phyloP scores from a whole-genome alignment of 805 yeast genomes.

The Wickerhamomyces strasburgensis region DNA sequence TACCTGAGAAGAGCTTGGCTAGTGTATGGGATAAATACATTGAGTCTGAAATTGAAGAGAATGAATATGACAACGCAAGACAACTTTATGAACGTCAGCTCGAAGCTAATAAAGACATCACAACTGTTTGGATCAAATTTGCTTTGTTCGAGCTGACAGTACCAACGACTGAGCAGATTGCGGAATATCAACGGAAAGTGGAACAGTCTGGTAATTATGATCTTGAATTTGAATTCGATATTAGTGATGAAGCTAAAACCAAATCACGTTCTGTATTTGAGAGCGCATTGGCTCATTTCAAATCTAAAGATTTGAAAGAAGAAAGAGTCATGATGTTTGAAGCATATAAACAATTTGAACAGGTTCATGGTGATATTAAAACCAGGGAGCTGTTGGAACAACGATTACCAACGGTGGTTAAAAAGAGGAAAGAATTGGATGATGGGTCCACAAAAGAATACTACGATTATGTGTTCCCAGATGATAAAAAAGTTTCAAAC shows the following conservation, averaged over 20 bases:
- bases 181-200: slow-evolving; percentile 24
- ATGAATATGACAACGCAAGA: slow-evolving; percentile 54
- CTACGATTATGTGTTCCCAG: slow-evolving; percentile 63
- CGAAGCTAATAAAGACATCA: slow-evolving; percentile 26
- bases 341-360: slow-evolving; percentile 62
- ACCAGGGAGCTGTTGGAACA: slow-evolving; percentile 32
- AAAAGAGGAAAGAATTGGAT: slow-evolving; percentile 34
- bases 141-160: slow-evolving; percentile 70
- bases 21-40: slow-evolving; percentile 38
- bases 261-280: slow-evolving; percentile 55
- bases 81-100: slow-evolving; percentile 39
- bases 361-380: slow-evolving; percentile 47
- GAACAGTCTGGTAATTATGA: slow-evolving; percentile 35
- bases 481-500: slow-evolving; percentile 37
- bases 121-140: slow-evolving; percentile 53
- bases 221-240: slow-evolving; percentile 41
- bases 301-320: slow-evolving; percentile 30
- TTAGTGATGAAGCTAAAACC: slow-evolving; percentile 45
- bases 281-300: slow-evolving; percentile 44
- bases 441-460: slow-evolving; percentile 51
- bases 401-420: slow-evolving; percentile 52
- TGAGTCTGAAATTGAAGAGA: slow-evolving; percentile 57
- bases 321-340: slow-evolving; percentile 51
- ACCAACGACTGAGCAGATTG: slow-evolving; percentile 51
- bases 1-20: slow-evolving; percentile 18